Percentiles rank a stretch among this genome's conserved stretches.
Conservation (phyloP, 1,139 yeast genomes). For the Dujonia santamariae region DNA sequence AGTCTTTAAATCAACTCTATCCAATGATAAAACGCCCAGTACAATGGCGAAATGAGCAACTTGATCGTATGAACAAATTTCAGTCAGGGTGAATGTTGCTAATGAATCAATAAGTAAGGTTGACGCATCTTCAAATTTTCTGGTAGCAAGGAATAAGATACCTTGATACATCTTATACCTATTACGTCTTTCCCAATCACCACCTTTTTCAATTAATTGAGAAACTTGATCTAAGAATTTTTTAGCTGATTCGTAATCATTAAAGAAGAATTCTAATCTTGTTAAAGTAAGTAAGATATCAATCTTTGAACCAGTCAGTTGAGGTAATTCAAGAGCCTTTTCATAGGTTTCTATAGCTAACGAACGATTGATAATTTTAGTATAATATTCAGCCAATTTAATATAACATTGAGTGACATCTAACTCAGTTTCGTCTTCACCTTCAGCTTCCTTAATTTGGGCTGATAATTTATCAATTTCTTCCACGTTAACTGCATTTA, state of each 20-base stretch:
- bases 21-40: slow-evolving; percentile 79
- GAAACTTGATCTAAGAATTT: slow-evolving; percentile 75
- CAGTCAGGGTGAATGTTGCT: slow-evolving; percentile 96
- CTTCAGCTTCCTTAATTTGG: slow-evolving; percentile 70
- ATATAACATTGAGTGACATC: slow-evolving; percentile 77
- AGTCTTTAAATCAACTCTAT: slow-evolving; percentile 78
- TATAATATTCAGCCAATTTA: slow-evolving; percentile 83
- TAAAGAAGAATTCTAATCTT: slow-evolving; percentile 83
- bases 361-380: slow-evolving; percentile 74
- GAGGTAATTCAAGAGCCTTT: slow-evolving; percentile 76
- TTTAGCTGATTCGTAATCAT: slow-evolving; percentile 68
- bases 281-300: slow-evolving; percentile 79
- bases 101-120: slow-evolving; percentile 81
- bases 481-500: slow-evolving; percentile 52
- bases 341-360: slow-evolving; percentile 73
- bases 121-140: slow-evolving; percentile 84
- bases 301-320: slow-evolving; percentile 86
- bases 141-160: slow-evolving; percentile 74
- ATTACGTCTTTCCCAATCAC: slow-evolving; percentile 99
- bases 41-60: slow-evolving; percentile 87
- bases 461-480: slow-evolving; percentile 57
- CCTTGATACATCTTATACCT: slow-evolving; percentile 91
- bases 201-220: slow-evolving; percentile 85
- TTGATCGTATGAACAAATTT: slow-evolving; percentile 83
- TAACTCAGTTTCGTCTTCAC: slow-evolving; percentile 86